phyloP scores from a whole-genome alignment of 2,329 filamentous ascomycete genomes.

The Escovopsis weberi region DNA sequence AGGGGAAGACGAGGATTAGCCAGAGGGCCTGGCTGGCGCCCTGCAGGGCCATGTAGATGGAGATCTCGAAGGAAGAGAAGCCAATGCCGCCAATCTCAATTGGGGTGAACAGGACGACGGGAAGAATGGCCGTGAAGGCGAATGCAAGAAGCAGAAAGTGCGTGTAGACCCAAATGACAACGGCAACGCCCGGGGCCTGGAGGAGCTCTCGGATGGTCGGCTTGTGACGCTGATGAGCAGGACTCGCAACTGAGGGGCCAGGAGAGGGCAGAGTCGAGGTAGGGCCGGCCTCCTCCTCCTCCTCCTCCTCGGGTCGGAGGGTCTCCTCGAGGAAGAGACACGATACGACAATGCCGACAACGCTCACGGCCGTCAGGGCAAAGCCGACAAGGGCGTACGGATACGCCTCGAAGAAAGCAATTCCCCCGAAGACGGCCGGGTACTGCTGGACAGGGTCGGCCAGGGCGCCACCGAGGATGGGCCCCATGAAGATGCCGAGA shows the following conservation, averaged over 20 bases:
- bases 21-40: constrained; percentile 56
- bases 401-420: constrained; percentile 31
- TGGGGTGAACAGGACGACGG: constrained; percentile 54
- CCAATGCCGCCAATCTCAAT: constrained; percentile 48
- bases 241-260: too few relatives aligned
- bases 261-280: too few relatives aligned
- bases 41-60: constrained; percentile 46
- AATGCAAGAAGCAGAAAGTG: constrained; percentile 56
- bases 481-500: constrained; percentile 58
- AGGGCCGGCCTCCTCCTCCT: too few relatives aligned
- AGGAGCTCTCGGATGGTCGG: constrained; percentile 30
- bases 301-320: constrained; percentile 14
- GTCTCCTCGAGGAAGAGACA: constrained; percentile 51
- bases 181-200: constrained; percentile 46
- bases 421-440: constrained; percentile 33
- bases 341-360: constrained; percentile 23
- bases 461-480: constrained; percentile 53
- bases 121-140: constrained; percentile 54
- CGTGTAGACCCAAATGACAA: constrained; percentile 50
- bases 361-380: constrained; percentile 36
- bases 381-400: constrained; percentile 42
- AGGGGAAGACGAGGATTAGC: constrained; percentile 57
- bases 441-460: constrained; percentile 54
- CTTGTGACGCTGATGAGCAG: neutral
- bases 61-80: constrained; percentile 49